Percentiles rank a stretch among this genome's conserved stretches.
phyloP scores from a whole-genome alignment of 192 early-diverging fungal species.

The Podila clonocystis region DNA sequence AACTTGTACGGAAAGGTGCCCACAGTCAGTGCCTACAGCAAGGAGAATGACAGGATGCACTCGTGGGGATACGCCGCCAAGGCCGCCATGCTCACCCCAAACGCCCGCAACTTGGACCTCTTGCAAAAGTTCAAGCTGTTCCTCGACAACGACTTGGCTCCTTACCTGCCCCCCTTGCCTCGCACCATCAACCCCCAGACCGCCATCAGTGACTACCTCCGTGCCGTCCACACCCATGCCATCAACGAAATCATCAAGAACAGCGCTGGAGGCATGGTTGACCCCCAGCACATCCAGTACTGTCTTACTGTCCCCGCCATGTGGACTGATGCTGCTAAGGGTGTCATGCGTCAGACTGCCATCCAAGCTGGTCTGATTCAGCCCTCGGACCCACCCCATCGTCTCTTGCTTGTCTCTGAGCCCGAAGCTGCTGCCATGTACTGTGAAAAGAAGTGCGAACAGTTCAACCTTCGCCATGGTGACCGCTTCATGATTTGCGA shows the following conservation, averaged over 20 bases:
- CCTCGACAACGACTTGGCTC: slow-evolving; percentile 49
- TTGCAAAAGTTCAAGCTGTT: slow-evolving; percentile 57
- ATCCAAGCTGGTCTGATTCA: slow-evolving; percentile 63
- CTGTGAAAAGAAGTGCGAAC: slow-evolving; percentile 62
- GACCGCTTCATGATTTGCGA: slow-evolving; percentile 54
- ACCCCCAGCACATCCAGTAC: slow-evolving; percentile 44
- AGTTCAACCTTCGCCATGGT: slow-evolving; percentile 49
- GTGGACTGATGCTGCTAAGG: slow-evolving; percentile 64
- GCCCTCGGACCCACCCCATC: slow-evolving; percentile 53
- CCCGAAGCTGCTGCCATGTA: slow-evolving; percentile 68
- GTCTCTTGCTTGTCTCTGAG: slow-evolving; percentile 58
- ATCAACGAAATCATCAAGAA: slow-evolving; percentile 51
- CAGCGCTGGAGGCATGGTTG: slow-evolving; percentile 51
- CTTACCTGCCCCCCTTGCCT: slow-evolving; percentile 47
- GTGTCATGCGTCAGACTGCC: slow-evolving; percentile 64
- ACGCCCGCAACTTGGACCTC: slow-evolving; percentile 44
- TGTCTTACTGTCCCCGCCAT: slow-evolving; percentile 64
- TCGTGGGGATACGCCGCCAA: slow-evolving; percentile 60
- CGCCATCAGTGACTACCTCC: slow-evolving; percentile 50
- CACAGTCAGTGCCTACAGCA: slow-evolving; percentile 48
- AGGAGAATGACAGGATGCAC: slow-evolving; percentile 42
- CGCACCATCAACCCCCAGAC: slow-evolving; percentile 41
- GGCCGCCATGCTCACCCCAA: slow-evolving; percentile 40
- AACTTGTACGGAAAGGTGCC: slow-evolving; percentile 60
- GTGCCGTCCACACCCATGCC: slow-evolving; percentile 50